phyloP scores from a whole-genome alignment of 306 rosid genomes.

The Acacia melanoxylon region DNA sequence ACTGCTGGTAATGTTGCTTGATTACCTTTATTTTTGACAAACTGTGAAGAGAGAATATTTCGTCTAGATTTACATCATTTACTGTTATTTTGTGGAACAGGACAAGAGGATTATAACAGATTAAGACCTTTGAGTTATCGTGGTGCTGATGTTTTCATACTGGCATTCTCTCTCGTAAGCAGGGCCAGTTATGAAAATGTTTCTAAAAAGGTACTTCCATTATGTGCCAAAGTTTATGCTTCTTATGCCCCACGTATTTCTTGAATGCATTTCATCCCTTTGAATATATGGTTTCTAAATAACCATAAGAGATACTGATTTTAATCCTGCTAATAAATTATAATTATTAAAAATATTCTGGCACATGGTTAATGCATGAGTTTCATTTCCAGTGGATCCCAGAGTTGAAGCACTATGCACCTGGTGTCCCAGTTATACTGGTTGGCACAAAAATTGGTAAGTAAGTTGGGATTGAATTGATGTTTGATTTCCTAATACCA shows the following conservation, averaged over 20 bases:
- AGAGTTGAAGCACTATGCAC: constrained; percentile 99
- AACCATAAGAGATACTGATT: not conserved
- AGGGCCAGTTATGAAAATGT: constrained; percentile 76
- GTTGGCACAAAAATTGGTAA: constrained; percentile 98
- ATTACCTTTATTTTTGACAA: constrained; percentile 15
- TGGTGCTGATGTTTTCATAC: constrained; percentile 71
- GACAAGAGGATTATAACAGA: constrained; percentile 73
- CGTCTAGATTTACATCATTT: constrained; percentile 38
- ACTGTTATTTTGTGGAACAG: constrained; percentile 48
- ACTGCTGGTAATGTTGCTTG: constrained; percentile 77
- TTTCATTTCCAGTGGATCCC: constrained; percentile 92
- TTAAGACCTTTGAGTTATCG: constrained; percentile 72
- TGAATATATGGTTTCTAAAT: not conserved
- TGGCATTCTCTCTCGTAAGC: constrained; percentile 72
- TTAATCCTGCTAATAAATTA: constrained; percentile 16
- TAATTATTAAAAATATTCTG: not conserved
- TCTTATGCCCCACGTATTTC: not conserved
- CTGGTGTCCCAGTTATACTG: constrained; percentile 92
- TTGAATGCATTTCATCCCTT: constrained; percentile 14
- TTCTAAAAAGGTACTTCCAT: constrained; percentile 57
- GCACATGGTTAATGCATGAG: constrained; percentile 24
- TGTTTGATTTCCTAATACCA: constrained; percentile 8
- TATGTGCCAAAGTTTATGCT: not conserved
- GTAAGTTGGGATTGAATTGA: constrained; percentile 26
- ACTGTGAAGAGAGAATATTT: not conserved